Base-by-base conservation (phyloP, 371 early-diverging fungal genomes). In the Zychaea mexicana region DNA sequence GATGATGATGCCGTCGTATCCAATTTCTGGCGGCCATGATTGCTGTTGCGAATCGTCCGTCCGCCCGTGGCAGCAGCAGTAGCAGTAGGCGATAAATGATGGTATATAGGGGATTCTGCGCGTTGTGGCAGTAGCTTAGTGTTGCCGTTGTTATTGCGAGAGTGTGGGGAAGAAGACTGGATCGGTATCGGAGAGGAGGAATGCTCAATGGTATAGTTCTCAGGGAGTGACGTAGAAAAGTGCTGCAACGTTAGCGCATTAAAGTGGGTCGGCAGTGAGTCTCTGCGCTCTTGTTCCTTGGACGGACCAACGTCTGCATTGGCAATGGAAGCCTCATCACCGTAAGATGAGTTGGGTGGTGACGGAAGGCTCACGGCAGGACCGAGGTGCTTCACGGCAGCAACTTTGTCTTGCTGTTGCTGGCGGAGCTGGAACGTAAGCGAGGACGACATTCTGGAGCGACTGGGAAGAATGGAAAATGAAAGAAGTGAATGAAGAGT, bases 331-430 rank as follows among this genome's bases (percentile, higher is more conserved):
- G 31, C 54, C 12, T 80, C 81, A 56, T 80, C 81, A 31, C 81
- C 81, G 57, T 74, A 80, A 71, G 78, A 80, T 19, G 78, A 77
- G 39, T 68, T 80, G 27, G 81, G 81, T 22, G 81, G 81, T 56
- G 81, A 80, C 24, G 81, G 81, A 55, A 80, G 71, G 10, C 74
- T 66, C 57, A 59, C 59, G 19, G 53, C 22, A 39, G 58, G 42
- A 42, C 42, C 42, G 42, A 42, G 63, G 21, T 49, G 42, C 45
- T 58, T 58, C n/a, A n/a, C n/a, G 6, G 28, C n/a, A 19, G 24
- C 17, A 7, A 28, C 42, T n/a, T n/a, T n/a, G 28, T 58, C 49
- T 55, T 63, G 49, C 46, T 68, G 66, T 45, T 78, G 74, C 53
- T 80, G 74, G 38, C 68, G 65, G 58, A 77, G 70, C 65, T 77